phyloP scores from a whole-genome alignment of 441 rosid genomes.

The Macaranga tanarius region DNA sequence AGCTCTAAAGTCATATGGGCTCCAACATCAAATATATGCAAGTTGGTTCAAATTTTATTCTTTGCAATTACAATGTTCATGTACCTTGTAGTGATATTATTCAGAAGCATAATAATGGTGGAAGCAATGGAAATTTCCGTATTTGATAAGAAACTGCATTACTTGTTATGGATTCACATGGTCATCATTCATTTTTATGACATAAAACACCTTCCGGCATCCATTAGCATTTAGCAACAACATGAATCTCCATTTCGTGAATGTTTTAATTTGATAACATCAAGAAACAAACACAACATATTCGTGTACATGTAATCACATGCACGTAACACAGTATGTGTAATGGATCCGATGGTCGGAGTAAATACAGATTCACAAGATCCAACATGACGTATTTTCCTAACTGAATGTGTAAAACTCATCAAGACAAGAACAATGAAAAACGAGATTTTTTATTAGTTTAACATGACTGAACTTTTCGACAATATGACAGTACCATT shows the following conservation, averaged over 20 bases:
- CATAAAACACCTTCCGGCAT: background rate
- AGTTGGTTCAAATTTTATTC: too few relatives aligned
- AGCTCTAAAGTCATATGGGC: too few relatives aligned
- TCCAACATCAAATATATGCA: too few relatives aligned
- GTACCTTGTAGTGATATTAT: too few relatives aligned
- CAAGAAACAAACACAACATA: slow-evolving; percentile 4
- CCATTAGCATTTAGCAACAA: background rate
- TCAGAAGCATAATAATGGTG: too few relatives aligned
- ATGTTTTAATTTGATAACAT: background rate
- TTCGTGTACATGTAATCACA: background rate
- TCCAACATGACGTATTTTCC: slow-evolving; percentile 9
- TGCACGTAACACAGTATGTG: background rate
- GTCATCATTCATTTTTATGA: background rate
- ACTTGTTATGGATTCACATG: too few relatives aligned
- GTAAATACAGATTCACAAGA: slow-evolving; percentile 5
- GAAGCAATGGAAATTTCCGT: too few relatives aligned
- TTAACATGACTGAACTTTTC: slow-evolving; percentile 37
- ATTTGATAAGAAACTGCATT: too few relatives aligned
- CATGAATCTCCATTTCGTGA: background rate
- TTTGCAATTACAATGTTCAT: too few relatives aligned
- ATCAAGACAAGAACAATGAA: background rate
- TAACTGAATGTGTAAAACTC: slow-evolving; percentile 5
- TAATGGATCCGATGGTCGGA: background rate
- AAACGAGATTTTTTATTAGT: background rate
- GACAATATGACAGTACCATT: slow-evolving; percentile 63